Evolutionary conservation across 1,139 yeast species (phyloP), one percentile per base, ranked within the genome.

Genomic region (Blastobotrys aristatus): DNA sequence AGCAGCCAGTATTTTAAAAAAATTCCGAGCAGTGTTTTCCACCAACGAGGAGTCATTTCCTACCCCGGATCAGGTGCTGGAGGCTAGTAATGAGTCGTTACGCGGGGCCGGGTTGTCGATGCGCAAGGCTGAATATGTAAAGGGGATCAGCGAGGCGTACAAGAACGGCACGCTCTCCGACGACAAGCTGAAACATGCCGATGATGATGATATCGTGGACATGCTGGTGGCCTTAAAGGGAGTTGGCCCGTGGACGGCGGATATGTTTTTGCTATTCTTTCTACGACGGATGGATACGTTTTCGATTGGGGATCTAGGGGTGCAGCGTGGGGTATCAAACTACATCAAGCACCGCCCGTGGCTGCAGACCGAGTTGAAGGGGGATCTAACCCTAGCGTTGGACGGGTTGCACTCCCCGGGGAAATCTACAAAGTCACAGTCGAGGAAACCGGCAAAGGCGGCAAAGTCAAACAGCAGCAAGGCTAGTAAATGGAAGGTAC

Each of bases 211-310:
- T 29, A 70, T 86, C 2, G 69, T 77, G 1, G 76, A 74, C 20
- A 78, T 74, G 49, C 65, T 88, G 47, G 79, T 80, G 0, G 64
- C 70, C 36, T 69, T 88, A 48, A 85, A 87, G 60, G 97, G 97
- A 0, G 77, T 89, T 30, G 97, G 97, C 0, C 68, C 80, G 1
- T 89, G 97, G 97, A 80, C 90, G 8, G 94, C 95, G 0, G 85
- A 84, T 50, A 89, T 89, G 96, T 89, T 88, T 66, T 68, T 84
- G 16, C 63, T 83, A 18, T 87, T 88, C 60, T 84, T 85, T 0
- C 67, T 89, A 41, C 74, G 74, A 29, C 74, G 85, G 50, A 62
- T 77, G 61, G 82, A 89, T 61, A 78, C 86, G 0, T 86, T 87
- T 64, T 84, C 94, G 2, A 71, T 78, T 13, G 89, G 82, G 31